Percentiles rank a stretch among this genome's conserved stretches.
These are phyloP conservation scores for Coemansia asiatica DNA, from an alignment of 192 early-diverging fungal species.

Conservation along the genomic window DNA sequence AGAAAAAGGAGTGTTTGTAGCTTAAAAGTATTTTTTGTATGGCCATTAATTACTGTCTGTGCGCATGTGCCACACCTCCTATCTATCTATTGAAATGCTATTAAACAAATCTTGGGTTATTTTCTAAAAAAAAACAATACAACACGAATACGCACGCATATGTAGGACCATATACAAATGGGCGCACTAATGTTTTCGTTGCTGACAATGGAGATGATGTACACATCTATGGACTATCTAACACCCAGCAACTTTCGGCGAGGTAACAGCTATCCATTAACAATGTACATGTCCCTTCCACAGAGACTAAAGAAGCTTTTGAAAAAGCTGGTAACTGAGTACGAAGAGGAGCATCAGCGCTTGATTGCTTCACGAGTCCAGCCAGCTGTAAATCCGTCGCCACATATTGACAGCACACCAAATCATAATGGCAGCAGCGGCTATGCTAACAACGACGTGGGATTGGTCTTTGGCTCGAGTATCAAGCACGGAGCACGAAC, in stretches of 20 bases:
- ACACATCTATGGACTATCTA: constrained; percentile 57
- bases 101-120: no score
- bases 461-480: not conserved
- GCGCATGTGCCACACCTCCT: not conserved
- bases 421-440: not conserved
- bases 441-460: not conserved
- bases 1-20: no score
- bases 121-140: no score
- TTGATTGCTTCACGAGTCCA: constrained; percentile 22
- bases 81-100: not conserved
- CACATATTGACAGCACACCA: not conserved
- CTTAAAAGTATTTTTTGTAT: no score
- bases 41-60: not conserved
- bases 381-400: not conserved
- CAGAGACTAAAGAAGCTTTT: constrained; percentile 35
- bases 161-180: constrained; percentile 51
- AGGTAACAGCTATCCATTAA: constrained; percentile 42
- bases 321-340: constrained; percentile 32
- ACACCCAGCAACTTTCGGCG: constrained; percentile 44
- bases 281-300: constrained; percentile 42
- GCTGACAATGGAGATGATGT: constrained; percentile 54
- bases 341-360: constrained; percentile 42
- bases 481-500: not conserved
- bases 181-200: constrained; percentile 54
- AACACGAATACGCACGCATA: no score